A percentile compares a stretch with the other conserved stretches of the same genome.
Conservation (phyloP, 1,284 basidiomycete species). For the Cerioporus squamosus region DNA sequence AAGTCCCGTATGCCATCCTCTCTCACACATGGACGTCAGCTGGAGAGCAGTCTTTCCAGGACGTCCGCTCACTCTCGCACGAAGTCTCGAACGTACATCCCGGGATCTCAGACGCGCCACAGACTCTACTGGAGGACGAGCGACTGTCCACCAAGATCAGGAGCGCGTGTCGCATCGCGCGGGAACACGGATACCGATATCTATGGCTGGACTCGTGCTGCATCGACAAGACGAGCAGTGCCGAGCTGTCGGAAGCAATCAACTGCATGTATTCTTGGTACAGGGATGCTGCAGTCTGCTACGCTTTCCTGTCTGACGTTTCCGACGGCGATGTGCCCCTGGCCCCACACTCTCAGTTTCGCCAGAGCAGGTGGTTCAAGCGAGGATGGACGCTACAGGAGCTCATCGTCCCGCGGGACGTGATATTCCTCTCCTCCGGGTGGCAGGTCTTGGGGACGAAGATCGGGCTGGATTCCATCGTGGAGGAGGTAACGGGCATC, state of each 20-base stretch:
- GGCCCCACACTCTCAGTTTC: background rate
- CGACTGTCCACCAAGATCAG: background rate
- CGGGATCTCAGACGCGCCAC: no score
- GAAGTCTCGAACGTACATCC: no score
- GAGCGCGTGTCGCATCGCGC: background rate
- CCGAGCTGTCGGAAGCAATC: conserved; percentile 6
- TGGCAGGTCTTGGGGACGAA: conserved; percentile 9
- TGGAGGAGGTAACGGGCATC: conserved; percentile 1
- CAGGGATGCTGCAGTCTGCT: conserved; percentile 2
- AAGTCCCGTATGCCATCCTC: conserved; percentile 4
- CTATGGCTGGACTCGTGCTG: conserved; percentile 15
- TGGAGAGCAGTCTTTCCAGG: conserved; percentile 11
- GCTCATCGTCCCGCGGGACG: conserved; percentile 6
- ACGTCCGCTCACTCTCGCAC: background rate
- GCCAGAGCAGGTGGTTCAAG: conserved; percentile 6
- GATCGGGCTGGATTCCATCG: background rate
- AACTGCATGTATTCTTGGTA: conserved; percentile 3
- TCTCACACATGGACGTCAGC: conserved; percentile 8
- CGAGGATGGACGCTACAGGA: conserved; percentile 13
- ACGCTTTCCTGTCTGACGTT: conserved; percentile 1
- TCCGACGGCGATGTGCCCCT: background rate
- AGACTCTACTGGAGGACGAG: no score
- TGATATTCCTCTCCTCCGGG: background rate
- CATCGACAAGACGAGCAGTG: conserved; percentile 3
- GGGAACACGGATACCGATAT: background rate